Conservation (phyloP, 805 yeast species). For the Metschnikowia picachoensis region DNA sequence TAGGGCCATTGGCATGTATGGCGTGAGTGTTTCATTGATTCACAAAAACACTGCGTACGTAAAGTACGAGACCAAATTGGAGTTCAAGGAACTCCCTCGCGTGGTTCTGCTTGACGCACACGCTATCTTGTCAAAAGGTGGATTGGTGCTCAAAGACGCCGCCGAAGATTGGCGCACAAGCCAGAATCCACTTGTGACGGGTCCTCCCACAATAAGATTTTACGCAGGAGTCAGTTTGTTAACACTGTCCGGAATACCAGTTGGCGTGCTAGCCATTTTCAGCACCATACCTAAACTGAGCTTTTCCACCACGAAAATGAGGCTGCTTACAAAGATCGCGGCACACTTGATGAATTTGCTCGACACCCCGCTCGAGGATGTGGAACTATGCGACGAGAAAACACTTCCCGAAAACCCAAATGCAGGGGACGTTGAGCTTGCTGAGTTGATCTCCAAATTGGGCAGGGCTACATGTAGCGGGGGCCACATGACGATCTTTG, state of each 20-base stretch:
- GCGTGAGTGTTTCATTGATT: slow-evolving; percentile 58
- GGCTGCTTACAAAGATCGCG: slow-evolving; percentile 35
- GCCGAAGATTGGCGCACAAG: slow-evolving; percentile 66
- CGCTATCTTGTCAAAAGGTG: slow-evolving; percentile 54
- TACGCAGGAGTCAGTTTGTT: slow-evolving; percentile 64
- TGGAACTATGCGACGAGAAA: slow-evolving; percentile 7
- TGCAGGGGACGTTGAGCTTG: slow-evolving; percentile 22
- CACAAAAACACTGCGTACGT: slow-evolving; percentile 45
- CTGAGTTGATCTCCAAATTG: slow-evolving; percentile 33
- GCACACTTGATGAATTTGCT: slow-evolving; percentile 41
- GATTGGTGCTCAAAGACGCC: slow-evolving; percentile 56
- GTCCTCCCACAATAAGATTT: slow-evolving; percentile 55
- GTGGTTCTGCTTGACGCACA: slow-evolving; percentile 64
- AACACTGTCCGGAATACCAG: slow-evolving; percentile 34
- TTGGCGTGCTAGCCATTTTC: slow-evolving; percentile 60
- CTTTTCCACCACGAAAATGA: slow-evolving; percentile 33
- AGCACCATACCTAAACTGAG: slow-evolving; percentile 42
- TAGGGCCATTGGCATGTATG: slow-evolving; percentile 42
- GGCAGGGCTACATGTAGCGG: slow-evolving; percentile 58
- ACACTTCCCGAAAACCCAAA: slow-evolving; percentile 7
- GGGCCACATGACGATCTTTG: slow-evolving; percentile 44
- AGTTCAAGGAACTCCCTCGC: slow-evolving; percentile 50
- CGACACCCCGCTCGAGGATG: slow-evolving; percentile 27
- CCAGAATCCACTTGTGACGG: slow-evolving; percentile 60
- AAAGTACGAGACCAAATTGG: slow-evolving; percentile 47